A percentile compares a stretch with the other conserved stretches of the same genome.
phyloP scores from a whole-genome alignment of 129 eudicot species.

The Centrapalus pauciflorus region DNA sequence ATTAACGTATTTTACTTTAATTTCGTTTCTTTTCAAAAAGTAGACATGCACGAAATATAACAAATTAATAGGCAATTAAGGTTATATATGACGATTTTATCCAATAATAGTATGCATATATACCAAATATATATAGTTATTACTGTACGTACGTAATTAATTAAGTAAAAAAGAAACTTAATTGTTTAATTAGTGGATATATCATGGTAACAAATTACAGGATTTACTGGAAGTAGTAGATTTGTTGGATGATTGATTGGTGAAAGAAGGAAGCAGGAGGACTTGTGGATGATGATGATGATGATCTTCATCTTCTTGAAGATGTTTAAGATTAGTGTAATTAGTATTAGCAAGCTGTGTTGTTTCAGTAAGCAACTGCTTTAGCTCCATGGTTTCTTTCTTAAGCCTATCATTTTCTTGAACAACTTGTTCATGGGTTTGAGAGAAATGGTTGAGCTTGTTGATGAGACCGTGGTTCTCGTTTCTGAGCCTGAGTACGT shows the following conservation, averaged over 20 bases:
- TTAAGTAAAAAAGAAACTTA: too few species aligned
- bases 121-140: too few species aligned
- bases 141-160: too few species aligned
- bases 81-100: too few species aligned
- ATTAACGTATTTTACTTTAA: too few species aligned
- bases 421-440: constrained; percentile 44
- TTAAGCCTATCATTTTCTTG: constrained; percentile 61
- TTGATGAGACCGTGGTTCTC: constrained; percentile 54
- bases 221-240: neutral
- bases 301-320: constrained; percentile 4
- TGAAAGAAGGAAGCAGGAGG: neutral
- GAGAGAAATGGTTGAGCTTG: constrained; percentile 43
- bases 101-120: too few species aligned
- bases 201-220: neutral
- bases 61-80: too few species aligned
- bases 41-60: too few species aligned
- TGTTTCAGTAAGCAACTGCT: constrained; percentile 41
- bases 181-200: too few species aligned
- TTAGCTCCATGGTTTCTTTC: constrained; percentile 62
- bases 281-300: neutral
- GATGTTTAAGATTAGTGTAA: constrained; percentile 34
- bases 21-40: too few species aligned
- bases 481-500: constrained; percentile 52
- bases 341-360: constrained; percentile 37
- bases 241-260: neutral